Evolutionary conservation across 495 filamentous ascomycete species (phyloP).

Genomic region (Penicillium subrubescens): DNA sequence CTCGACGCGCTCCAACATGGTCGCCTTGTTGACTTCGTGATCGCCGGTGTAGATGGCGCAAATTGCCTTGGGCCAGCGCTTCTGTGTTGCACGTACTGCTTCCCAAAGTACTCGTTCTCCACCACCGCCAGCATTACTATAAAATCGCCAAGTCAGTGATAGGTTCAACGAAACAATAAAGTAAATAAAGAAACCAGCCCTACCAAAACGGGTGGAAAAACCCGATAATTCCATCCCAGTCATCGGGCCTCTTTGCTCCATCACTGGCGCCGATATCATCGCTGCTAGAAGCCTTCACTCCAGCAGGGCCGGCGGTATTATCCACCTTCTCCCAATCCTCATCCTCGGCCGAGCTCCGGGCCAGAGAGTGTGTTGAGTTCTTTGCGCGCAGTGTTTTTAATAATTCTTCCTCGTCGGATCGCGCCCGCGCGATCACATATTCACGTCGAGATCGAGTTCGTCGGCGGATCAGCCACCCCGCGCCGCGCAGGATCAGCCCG

Average conservation of each 20-base stretch:
- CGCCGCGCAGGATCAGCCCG: constrained; percentile 42
- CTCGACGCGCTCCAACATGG: constrained; percentile 78
- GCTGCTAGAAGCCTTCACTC: constrained; percentile 51
- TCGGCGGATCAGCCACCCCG: constrained; percentile 68
- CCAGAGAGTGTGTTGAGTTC: constrained; percentile 19
- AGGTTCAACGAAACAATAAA: background rate
- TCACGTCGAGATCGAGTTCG: constrained; percentile 66
- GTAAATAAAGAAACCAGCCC: constrained; percentile 18
- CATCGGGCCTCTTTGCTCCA: constrained; percentile 28
- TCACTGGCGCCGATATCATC: constrained; percentile 34
- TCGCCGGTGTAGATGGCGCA: constrained; percentile 95
- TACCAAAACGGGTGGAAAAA: constrained; percentile 98
- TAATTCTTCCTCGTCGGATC: constrained; percentile 59
- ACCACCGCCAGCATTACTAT: constrained; percentile 90
- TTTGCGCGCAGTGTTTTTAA: constrained; percentile 43
- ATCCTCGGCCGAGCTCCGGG: constrained; percentile 47
- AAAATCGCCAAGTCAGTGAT: constrained; percentile 2
- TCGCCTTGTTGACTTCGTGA: constrained; percentile 77
- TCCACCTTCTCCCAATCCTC: constrained; percentile 80
- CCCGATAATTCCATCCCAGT: constrained; percentile 83
- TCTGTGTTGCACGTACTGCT: constrained; percentile 87
- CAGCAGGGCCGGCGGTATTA: constrained; percentile 49
- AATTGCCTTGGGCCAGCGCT: constrained; percentile 82
- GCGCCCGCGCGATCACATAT: constrained; percentile 60
- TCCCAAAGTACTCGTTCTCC: constrained; percentile 97